These are phyloP conservation scores for Cytospora piceae DNA, from an alignment of 2,329 filamentous ascomycete genomes.

Conservation along the genomic window DNA sequence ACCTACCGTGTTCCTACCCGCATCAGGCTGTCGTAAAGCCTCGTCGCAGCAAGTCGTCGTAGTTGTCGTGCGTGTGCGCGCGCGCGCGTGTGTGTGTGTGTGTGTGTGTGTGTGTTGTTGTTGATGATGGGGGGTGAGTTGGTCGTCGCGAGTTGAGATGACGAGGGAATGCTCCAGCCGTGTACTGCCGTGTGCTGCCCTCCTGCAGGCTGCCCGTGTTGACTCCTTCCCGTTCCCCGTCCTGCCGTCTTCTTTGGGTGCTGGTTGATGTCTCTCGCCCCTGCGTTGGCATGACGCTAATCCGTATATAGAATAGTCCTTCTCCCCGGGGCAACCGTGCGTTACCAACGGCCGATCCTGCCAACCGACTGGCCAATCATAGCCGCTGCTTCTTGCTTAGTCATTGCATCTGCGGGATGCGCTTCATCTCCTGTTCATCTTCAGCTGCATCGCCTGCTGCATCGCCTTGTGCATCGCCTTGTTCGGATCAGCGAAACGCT, in stretches of 20 bases:
- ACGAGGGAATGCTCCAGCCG: constrained; percentile 5
- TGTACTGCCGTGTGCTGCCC: background rate
- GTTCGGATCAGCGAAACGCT: background rate
- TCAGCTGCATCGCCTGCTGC: background rate
- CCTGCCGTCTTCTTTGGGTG: constrained; percentile 15
- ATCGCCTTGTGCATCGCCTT: background rate
- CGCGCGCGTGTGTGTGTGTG: no score
- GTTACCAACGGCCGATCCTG: constrained; percentile 5
- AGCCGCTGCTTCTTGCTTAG: background rate
- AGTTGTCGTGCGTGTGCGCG: background rate
- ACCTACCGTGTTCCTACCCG: constrained; percentile 22
- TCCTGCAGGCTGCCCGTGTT: constrained; percentile 17
- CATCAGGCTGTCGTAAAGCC: constrained; percentile 26
- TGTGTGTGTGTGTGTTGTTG: background rate
- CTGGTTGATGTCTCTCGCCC: constrained; percentile 25
- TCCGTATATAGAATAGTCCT: constrained; percentile 28
- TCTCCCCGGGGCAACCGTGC: constrained; percentile 35
- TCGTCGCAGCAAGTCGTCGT: constrained; percentile 23
- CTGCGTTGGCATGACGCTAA: constrained; percentile 34
- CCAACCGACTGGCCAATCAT: constrained; percentile 2
- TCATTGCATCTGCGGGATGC: background rate
- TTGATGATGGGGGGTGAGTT: background rate
- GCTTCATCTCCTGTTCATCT: constrained; percentile 1
- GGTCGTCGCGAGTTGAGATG: constrained; percentile 1
- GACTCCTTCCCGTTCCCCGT: constrained; percentile 15